A percentile compares a stretch with the other conserved stretches of the same genome.
phyloP scores from a whole-genome alignment of 2,329 filamentous ascomycete genomes.

The Scopulariopsis brevicaulis region DNA sequence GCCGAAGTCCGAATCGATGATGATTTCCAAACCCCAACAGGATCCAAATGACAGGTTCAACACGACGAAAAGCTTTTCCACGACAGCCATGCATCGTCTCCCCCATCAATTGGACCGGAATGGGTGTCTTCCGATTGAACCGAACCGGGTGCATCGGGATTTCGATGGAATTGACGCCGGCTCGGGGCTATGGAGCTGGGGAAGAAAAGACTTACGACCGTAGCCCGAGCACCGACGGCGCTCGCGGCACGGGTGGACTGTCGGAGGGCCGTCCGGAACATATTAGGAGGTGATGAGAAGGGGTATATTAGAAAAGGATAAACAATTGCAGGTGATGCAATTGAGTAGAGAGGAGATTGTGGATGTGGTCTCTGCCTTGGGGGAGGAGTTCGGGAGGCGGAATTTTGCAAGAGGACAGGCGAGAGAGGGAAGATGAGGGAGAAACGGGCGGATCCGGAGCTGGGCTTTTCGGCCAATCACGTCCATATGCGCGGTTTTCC shows the following conservation, averaged over 20 bases:
- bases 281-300: conserved; percentile 47
- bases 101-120: not conserved
- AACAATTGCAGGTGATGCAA: conserved; percentile 55
- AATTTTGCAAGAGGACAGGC: conserved; percentile 16
- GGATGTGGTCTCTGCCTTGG: conserved; percentile 37
- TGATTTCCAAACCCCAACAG: conserved; percentile 11
- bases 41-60: not conserved
- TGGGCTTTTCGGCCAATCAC: conserved; percentile 21
- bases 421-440: conserved; percentile 27
- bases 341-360: conserved; percentile 51
- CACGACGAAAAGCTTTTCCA: conserved; percentile 15
- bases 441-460: conserved; percentile 21
- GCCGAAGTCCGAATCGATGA: conserved; percentile 27
- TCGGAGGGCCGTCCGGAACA: conserved; percentile 98
- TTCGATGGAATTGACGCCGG: conserved; percentile 34
- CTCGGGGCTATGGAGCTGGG: conserved; percentile 22
- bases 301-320: conserved; percentile 22
- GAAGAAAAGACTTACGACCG: conserved; percentile 68
- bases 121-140: conserved; percentile 4
- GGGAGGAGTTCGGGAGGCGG: conserved; percentile 12
- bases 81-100: not conserved
- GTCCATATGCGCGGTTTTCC: conserved; percentile 23
- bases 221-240: conserved; percentile 90
- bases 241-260: conserved; percentile 63
- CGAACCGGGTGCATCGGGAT: conserved; percentile 23